Base-by-base conservation (phyloP, 495 filamentous ascomycete species). In the Xylaria grammica region DNA sequence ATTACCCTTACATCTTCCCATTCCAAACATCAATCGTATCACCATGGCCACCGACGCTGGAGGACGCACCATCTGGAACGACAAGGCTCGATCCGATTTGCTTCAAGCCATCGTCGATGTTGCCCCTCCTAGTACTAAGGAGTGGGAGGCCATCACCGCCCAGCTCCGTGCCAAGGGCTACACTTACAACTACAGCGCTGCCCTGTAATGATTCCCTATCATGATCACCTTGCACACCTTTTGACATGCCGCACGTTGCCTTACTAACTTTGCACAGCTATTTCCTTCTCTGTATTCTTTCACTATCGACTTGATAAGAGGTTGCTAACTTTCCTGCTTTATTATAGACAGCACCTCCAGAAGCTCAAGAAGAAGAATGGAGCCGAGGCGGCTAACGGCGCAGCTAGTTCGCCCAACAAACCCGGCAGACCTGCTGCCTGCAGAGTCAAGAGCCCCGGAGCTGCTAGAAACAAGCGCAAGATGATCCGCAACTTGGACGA, bases 281-380 rank as follows among this genome's bases (percentile, higher is more conserved):
- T 52, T 30, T 26, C 46, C n/a, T 29, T 44, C 19, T 44, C 36
- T 50, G 1, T 50, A 15, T 62, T 9, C 26, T 62, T 29, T 61
- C 32, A 57, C 36, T 24, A 44, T 2, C 30, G 6, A 15, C 53
- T 60, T 27, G 24, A 10, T 45, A 36, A 19, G 13, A 29, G 36
- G 22, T 62, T 59, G 44, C 65, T 49, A 32, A 55, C 52, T 13
- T 26, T 27, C 19, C 42, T 57, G 22, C n/a, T 32, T 34, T 51
- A 19, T 54, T 24, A 73, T 51, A 79, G 77, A 26, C 77, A 79
- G 69, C 77, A 79, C 9, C 65, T 79, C 0, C 77, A 79, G 54
- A 79, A 79, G 58, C 69, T 79, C 19, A 63, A 65, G 7, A 73
- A 72, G 45, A 78, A 78, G 66, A 75, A 27, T 2, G 65, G 46